Evolutionary conservation across 1,284 basidiomycete genomes (phyloP).

Genomic region (Retiboletus flavoniger): DNA sequence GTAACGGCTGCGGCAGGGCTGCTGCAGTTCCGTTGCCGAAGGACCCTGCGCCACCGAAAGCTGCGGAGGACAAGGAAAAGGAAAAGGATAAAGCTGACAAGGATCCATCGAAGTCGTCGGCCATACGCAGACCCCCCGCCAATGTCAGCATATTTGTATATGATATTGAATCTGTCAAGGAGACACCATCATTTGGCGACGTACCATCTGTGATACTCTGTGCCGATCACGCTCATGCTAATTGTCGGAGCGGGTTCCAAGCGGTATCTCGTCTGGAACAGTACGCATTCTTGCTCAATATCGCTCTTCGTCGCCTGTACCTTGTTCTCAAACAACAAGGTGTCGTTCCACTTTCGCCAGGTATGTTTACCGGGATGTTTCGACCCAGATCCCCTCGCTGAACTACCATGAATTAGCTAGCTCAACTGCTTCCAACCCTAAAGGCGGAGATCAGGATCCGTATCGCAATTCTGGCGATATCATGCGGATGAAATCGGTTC

Average conservation of each 20-base stretch:
- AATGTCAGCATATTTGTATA: slow-evolving; percentile 77
- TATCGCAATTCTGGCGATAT: slow-evolving; percentile 89
- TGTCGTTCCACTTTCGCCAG: slow-evolving; percentile 77
- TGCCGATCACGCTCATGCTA: slow-evolving; percentile 67
- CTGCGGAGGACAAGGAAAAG: slow-evolving; percentile 43
- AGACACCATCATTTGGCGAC: slow-evolving; percentile 65
- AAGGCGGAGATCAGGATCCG: slow-evolving; percentile 55
- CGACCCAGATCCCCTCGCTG: slow-evolving; percentile 5
- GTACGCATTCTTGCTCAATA: slow-evolving; percentile 95
- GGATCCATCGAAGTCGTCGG: slow-evolving; percentile 57
- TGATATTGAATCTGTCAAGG: slow-evolving; percentile 62
- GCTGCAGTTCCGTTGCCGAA: slow-evolving; percentile 64
- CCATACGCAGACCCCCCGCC: slow-evolving; percentile 70
- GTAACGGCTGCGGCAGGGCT: slow-evolving; percentile 74
- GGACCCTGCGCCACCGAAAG: slow-evolving; percentile 43
- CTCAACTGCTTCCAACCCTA: slow-evolving; percentile 35
- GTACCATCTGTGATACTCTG: slow-evolving; percentile 75
- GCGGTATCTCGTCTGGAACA: slow-evolving; percentile 94
- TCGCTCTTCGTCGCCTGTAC: slow-evolving; percentile 90
- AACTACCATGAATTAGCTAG: slow-evolving; percentile 34
- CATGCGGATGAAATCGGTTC: slow-evolving; percentile 91
- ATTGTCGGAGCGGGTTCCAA: slow-evolving; percentile 79
- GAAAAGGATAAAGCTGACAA: slow-evolving; percentile 41
- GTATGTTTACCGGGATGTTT: slow-evolving; percentile 43
- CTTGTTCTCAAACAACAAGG: slow-evolving; percentile 90